A percentile compares a stretch with the other conserved stretches of the same genome.
Evolutionary conservation across 2,329 filamentous ascomycete species (phyloP).

Genomic region (Thermoascus crustaceus): DNA sequence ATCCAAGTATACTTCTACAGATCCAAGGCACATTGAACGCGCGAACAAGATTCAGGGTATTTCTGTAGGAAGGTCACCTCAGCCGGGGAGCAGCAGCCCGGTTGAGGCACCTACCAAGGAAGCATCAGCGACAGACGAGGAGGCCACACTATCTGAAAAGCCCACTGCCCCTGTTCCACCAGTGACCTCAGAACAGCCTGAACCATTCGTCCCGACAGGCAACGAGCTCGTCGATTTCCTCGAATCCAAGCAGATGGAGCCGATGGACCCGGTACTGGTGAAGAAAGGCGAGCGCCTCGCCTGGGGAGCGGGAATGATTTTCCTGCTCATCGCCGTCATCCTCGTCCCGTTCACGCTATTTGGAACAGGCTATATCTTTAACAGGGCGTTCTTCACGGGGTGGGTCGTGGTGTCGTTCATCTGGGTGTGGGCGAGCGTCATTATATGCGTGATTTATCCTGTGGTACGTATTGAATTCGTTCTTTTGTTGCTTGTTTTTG

Average conservation of each 20-base stretch:
- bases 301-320: constrained; percentile 25
- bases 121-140: not conserved
- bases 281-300: constrained; percentile 31
- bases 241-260: constrained; percentile 32
- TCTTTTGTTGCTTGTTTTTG: not conserved
- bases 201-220: constrained; percentile 20
- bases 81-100: not conserved
- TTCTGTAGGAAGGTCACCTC: not conserved
- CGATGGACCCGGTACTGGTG: constrained; percentile 33
- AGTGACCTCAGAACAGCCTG: not conserved
- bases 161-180: not conserved
- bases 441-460: constrained; percentile 34
- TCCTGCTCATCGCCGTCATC: constrained; percentile 29
- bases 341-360: constrained; percentile 35
- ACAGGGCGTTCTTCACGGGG: constrained; percentile 27
- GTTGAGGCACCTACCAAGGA: not conserved
- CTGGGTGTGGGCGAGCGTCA: constrained; percentile 33
- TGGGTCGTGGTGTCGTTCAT: constrained; percentile 35
- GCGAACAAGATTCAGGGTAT: constrained; percentile 25
- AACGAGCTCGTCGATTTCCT: constrained; percentile 39
- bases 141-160: not conserved
- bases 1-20: constrained; percentile 15
- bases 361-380: constrained; percentile 31
- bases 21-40: constrained; percentile 16
- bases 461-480: constrained; percentile 13